These are phyloP conservation scores for Rhododendron vialii DNA, from an alignment of 148 eudicot species.

Conservation along the genomic window DNA sequence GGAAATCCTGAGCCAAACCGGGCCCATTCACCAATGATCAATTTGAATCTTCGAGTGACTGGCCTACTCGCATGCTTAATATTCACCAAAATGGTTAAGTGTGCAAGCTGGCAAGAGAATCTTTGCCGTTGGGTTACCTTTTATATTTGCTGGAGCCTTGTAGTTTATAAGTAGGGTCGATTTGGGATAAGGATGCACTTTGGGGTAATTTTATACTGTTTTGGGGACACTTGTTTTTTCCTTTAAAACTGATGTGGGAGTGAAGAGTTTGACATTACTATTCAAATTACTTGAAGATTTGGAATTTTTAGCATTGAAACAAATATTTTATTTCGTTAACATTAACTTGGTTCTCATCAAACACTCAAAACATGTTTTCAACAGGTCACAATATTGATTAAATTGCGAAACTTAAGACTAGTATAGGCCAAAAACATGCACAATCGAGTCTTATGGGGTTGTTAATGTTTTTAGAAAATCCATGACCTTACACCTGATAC, in stretches of 20 bases:
- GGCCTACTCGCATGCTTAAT: not conserved
- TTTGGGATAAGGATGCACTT: not conserved
- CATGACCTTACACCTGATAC: not conserved
- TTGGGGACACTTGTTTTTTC: not conserved
- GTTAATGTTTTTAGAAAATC: not conserved
- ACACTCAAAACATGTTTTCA: not conserved
- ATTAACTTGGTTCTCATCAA: not conserved
- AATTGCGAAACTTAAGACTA: not conserved
- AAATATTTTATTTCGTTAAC: not conserved
- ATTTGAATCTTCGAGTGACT: not conserved
- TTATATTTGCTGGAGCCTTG: not conserved
- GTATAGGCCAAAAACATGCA: not conserved
- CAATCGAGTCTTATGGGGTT: not conserved
- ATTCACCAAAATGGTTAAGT: not conserved
- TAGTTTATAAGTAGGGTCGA: not conserved
- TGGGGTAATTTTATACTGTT: not conserved
- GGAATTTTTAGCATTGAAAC: not conserved
- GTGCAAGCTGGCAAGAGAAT: not conserved
- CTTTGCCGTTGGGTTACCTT: not conserved
- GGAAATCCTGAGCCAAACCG: not conserved
- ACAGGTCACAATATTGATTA: not conserved
- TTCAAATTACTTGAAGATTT: not conserved
- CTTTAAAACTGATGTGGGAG: not conserved
- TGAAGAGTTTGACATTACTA: not conserved
- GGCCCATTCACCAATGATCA: not conserved